Evolutionary conservation across 768 basidiomycete species (phyloP).

Genomic region (Leucocoprinus birnbaumii): DNA sequence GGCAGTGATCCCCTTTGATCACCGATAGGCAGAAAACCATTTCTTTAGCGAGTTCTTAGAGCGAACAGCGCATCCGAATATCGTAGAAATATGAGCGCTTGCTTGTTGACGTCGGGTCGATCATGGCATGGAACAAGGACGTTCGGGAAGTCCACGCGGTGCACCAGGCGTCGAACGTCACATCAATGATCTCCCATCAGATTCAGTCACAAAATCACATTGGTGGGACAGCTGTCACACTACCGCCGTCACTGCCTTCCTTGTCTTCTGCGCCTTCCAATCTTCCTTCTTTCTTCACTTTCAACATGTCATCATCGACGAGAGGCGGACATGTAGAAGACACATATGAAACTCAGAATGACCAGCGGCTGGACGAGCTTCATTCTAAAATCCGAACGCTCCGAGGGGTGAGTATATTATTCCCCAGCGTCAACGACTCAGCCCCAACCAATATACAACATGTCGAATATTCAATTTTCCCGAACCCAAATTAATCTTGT

Average conservation of each 20-base stretch:
- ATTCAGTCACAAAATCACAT: too few relatives aligned
- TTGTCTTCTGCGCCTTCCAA: background rate
- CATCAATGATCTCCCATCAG: too few relatives aligned
- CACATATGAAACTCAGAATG: slow-evolving; percentile 83
- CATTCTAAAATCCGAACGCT: slow-evolving; percentile 83
- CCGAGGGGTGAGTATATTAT: slow-evolving; percentile 55
- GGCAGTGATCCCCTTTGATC: background rate
- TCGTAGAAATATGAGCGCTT: background rate
- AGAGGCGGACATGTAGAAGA: slow-evolving; percentile 50
- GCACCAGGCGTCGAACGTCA: too few relatives aligned
- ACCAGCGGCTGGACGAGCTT: slow-evolving; percentile 78
- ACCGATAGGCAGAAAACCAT: too few relatives aligned
- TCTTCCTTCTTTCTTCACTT: background rate
- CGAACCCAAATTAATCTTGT: too few relatives aligned
- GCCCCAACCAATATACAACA: too few relatives aligned
- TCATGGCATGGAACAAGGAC: background rate
- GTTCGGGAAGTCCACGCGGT: too few relatives aligned
- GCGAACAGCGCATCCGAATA: too few relatives aligned
- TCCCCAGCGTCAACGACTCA: background rate
- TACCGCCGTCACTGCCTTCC: too few relatives aligned
- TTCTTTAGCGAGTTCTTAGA: too few relatives aligned
- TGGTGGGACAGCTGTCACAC: too few relatives aligned
- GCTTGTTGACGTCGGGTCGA: background rate
- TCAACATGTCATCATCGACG: slow-evolving; percentile 39
- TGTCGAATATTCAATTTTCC: too few relatives aligned